Base-by-base conservation (phyloP, 257 asterid species). In the Capsicum baccatum region DNA sequence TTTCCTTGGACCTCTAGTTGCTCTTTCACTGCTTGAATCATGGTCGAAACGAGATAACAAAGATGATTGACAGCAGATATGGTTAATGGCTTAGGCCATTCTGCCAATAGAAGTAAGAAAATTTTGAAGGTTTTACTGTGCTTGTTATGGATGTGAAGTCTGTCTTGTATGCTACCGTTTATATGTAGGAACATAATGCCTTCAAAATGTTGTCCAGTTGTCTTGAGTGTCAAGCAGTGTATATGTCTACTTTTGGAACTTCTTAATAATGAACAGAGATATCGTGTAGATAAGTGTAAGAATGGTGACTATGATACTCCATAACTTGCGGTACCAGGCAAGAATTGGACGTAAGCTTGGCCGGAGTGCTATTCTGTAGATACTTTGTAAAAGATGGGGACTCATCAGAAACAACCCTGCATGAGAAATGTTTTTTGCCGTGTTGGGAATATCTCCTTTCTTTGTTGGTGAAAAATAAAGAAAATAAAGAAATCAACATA, bases 391-490 rank as follows among this genome's bases (percentile, higher is more conserved):
- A 84, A 92, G 86, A 55, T 82, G 91, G 13, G 92, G 93, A 83
- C 92, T 89, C 79, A 71, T 91, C 69, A 92, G 84, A 87, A 93
- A 26, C 26, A 78, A 93, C 84, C 94, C 98, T 95, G 94, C 92
- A 85, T 44, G 52, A 73, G 85, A 88, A 42, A 67, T 56, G 50
- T 79, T 64, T 70, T 73, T 76, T 26, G n/a, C 3, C 64, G 0
- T 4, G 1, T 78, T 78, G 64, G 54, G 81, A 78, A 54, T 74
- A 2, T 78, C 13, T 54, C 44, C 0, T 8, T 78, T 78, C 64
- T 54, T 78, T 26, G 15, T 78, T 54, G 63, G 6, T 76, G 81
- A 26, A 54, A 54, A 17, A 54, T 78, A 33, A 54, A 79, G 57
- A 68, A 37, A 33, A 37, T 19, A 48, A 76, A 76, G 26, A 54